A percentile compares a stretch with the other conserved stretches of the same genome.
phyloP scores from a whole-genome alignment of 192 early-diverging fungal genomes.

The Spinellus fusiger region DNA sequence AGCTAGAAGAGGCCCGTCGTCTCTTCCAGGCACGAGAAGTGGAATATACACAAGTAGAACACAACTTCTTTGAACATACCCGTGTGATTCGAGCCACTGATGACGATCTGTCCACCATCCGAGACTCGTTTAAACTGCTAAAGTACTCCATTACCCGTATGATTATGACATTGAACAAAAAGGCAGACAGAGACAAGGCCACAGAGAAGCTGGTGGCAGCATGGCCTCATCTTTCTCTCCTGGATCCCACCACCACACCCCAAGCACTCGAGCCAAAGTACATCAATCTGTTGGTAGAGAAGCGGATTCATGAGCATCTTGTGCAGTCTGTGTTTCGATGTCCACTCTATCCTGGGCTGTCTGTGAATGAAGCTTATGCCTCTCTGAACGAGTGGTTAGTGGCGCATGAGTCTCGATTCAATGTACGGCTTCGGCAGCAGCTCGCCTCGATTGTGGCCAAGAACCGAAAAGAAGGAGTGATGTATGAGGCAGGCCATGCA shows the following conservation, averaged over 20 bases:
- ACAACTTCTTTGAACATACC: conserved; percentile 30
- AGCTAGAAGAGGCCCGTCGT: conserved; percentile 20
- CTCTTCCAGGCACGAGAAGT: conserved; percentile 23
- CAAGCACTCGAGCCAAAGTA: conserved; percentile 22
- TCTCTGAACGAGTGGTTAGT: conserved; percentile 24
- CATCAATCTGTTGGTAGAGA: conserved; percentile 32
- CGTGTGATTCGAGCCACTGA: conserved; percentile 32
- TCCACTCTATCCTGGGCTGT: conserved; percentile 29
- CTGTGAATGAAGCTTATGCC: conserved; percentile 26
- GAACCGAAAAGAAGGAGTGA: conserved; percentile 20
- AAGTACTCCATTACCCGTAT: conserved; percentile 30
- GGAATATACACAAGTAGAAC: conserved; percentile 31
- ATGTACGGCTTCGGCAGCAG: conserved; percentile 32
- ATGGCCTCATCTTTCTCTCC: conserved; percentile 22
- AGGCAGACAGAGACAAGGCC: conserved; percentile 26
- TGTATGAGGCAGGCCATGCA: conserved; percentile 15
- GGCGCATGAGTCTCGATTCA: conserved; percentile 18
- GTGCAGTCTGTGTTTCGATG: conserved; percentile 23
- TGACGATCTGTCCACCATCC: conserved; percentile 36
- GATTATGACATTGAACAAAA: conserved; percentile 33
- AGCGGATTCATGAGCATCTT: conserved; percentile 26
- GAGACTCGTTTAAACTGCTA: conserved; percentile 29
- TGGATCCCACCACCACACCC: conserved; percentile 6
- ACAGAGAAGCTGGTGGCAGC: conserved; percentile 16
- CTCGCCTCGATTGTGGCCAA: conserved; percentile 31